phyloP scores from a whole-genome alignment of 2,329 filamentous ascomycete species.

The Kalmusia sp. region DNA sequence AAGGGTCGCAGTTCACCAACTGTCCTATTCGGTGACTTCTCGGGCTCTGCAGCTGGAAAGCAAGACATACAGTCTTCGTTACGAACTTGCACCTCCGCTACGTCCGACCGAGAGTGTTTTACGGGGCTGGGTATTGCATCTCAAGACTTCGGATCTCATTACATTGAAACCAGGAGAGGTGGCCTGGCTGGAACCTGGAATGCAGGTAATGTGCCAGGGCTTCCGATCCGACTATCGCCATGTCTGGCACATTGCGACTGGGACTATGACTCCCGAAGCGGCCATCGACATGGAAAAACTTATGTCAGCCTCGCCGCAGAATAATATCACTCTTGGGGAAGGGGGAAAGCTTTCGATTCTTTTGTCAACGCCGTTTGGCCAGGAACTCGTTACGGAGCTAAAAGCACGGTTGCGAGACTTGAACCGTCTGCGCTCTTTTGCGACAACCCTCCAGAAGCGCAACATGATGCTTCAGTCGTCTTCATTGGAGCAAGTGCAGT shows the following conservation, averaged over 20 bases:
- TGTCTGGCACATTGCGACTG: constrained; percentile 50
- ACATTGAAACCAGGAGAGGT: constrained; percentile 24
- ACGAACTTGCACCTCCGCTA: constrained; percentile 24
- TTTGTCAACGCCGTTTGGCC: constrained; percentile 65
- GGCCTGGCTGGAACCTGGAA: constrained; percentile 36
- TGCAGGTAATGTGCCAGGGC: constrained; percentile 42
- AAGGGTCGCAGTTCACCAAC: constrained; percentile 45
- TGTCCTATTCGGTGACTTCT: constrained; percentile 37
- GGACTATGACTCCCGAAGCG: constrained; percentile 45
- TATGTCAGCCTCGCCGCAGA: constrained; percentile 57
- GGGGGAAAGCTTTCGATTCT: constrained; percentile 70
- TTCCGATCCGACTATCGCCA: constrained; percentile 32
- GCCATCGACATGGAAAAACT: constrained; percentile 47
- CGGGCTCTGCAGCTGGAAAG: constrained; percentile 31
- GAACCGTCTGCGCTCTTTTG: constrained; percentile 73
- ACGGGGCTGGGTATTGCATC: constrained; percentile 36
- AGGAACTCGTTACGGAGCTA: constrained; percentile 66
- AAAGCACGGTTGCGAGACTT: constrained; percentile 69
- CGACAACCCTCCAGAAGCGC: constrained; percentile 67
- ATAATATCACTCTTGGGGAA: constrained; percentile 68
- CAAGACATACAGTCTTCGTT: constrained; percentile 26
- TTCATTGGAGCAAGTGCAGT: constrained; percentile 66
- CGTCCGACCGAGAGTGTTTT: constrained; percentile 13
- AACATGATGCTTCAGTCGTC: constrained; percentile 64
- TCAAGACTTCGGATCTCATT: constrained; percentile 38